Base-by-base conservation (phyloP, 2,329 filamentous ascomycete genomes). In the Dissoconium aciculare region DNA sequence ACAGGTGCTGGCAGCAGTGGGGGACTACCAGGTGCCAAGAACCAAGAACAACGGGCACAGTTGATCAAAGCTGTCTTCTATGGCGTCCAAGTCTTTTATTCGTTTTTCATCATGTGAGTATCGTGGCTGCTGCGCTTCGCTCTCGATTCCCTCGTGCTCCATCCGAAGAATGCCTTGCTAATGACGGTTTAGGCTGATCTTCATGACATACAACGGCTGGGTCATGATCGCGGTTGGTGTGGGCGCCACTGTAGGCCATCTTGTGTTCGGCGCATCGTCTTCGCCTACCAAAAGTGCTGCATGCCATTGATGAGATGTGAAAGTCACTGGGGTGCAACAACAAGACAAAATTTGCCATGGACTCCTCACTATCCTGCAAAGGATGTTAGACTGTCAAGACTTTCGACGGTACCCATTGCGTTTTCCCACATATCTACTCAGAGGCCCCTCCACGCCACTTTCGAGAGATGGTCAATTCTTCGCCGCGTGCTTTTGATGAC, bases 131-230 rank as follows among this genome's bases (percentile, higher is more conserved):
- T 8, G 31, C 4, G 31, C 10, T n/a, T 15, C 17, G 15, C 8
- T 15, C 11, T n/a, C n/a, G 17, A n/a, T n/a, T n/a, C n/a, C n/a
- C n/a, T n/a, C n/a, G n/a, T n/a, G n/a, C n/a, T n/a, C n/a, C n/a
- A n/a, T n/a, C n/a, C n/a, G n/a, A n/a, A n/a, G n/a, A n/a, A n/a
- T n/a, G n/a, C n/a, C n/a, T n/a, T n/a, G n/a, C n/a, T n/a, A n/a
- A n/a, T n/a, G n/a, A n/a, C n/a, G n/a, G n/a, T 10, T 1, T 36
- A 95, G 87, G 89, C 66, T 98, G 38, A 61, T 98, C 13, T 98
- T 98, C 59, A 98, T 98, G 89, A 98, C 89, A n/a, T 98, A 98
- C 61, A 98, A 98, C 50, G 89, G 89, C 34, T 92, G 81, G 76
- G 75, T 98, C 44, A 98, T 98, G 89, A 58, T 92, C 43, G 71